phyloP scores from a whole-genome alignment of 345 rosid genomes.

The Gossypium rotundifolium region DNA sequence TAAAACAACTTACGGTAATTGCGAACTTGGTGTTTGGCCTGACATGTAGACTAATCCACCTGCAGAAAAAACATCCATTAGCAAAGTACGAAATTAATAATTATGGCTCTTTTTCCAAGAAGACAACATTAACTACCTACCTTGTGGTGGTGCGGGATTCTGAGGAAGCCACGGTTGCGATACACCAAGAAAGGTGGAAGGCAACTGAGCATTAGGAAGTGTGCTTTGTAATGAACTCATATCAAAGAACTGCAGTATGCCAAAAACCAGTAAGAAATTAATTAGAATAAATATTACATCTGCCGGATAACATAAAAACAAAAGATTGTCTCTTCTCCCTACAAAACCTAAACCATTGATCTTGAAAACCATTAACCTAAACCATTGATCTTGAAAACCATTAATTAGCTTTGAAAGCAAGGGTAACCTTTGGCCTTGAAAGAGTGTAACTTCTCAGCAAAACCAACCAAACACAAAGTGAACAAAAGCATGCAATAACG shows the following conservation, averaged over 20 bases:
- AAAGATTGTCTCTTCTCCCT: too few relatives aligned
- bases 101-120: not conserved
- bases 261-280: conserved; percentile 18
- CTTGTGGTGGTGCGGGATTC: conserved; percentile 62
- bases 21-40: conserved; percentile 55
- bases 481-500: not conserved
- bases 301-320: not conserved
- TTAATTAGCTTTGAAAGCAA: too few relatives aligned
- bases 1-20: conserved; percentile 55
- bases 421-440: not conserved
- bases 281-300: not conserved
- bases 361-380: too few relatives aligned
- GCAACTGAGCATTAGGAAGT: conserved; percentile 50
- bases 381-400: too few relatives aligned
- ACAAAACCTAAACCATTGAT: too few relatives aligned
- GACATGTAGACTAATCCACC: conserved; percentile 68
- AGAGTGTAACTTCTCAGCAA: not conserved
- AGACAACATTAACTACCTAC: conserved; percentile 42
- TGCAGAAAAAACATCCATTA: conserved; percentile 22
- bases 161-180: conserved; percentile 63
- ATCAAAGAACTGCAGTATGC: conserved; percentile 63
- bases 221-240: conserved; percentile 68
- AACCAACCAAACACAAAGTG: not conserved
- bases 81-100: too few relatives aligned
- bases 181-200: conserved; percentile 44